Base-by-base conservation (phyloP, 371 early-diverging fungal species). In the Syncephalastrum monosporum region DNA sequence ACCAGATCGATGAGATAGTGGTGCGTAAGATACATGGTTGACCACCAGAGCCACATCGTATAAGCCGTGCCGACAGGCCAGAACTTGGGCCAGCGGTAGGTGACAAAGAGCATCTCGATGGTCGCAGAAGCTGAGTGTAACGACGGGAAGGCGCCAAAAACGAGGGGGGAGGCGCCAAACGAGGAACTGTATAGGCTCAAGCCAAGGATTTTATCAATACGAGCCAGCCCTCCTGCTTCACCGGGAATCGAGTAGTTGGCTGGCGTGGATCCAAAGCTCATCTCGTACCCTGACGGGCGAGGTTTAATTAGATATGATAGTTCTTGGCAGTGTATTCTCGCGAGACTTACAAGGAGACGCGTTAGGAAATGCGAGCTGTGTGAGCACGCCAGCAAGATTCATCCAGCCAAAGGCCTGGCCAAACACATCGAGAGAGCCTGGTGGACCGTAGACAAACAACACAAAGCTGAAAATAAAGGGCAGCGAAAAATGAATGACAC, bases 121-220 rank as follows among this genome's bases (percentile, higher is more conserved):
- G 83, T 82, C 1, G 91, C 91, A 59, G 84, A 86, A 38, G 82
- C 91, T 13, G 88, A 84, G 65, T 90, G 91, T 17, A 90, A 74
- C 15, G 88, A 87, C 21, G 91, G 91, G 63, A 88, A 86, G 3
- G 91, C 89, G 14, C 91, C 91, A 75, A 89, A 90, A 29, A 89
- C 89, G 21, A 87, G 53, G 12, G 91, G 89, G 1, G 88, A 88
- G 19, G 72, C 79, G 4, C 83, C 81, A 74, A 90, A 90, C 6
- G 86, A 79, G 8, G 74, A 74, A 14, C 79, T 77, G 74, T 88
- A 90, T 51, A 87, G 70, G 55, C 81, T 76, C 10, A 84, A 72
- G 21, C 84, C 83, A 5, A 90, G 71, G 38, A 90, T 79, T 41
- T 79, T 67, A 56, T 90, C 91, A 24, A 90, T 87, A 42, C 88